Base-by-base conservation (phyloP, 306 rosid genomes). In the Myrica gale region DNA sequence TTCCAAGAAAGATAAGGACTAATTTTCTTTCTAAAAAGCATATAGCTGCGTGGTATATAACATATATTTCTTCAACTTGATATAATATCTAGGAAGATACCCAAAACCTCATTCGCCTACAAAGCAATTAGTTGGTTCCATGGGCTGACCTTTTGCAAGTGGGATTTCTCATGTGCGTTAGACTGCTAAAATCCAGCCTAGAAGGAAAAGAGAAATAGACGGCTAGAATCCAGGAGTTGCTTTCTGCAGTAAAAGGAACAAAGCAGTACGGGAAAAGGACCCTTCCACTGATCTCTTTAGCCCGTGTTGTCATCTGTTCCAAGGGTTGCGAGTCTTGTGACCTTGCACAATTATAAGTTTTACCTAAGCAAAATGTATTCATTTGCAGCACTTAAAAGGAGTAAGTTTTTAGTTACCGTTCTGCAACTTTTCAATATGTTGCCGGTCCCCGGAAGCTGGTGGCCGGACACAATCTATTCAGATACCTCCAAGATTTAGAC, bases 51-150 rank as follows among this genome's bases (percentile, higher is more conserved):
- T 61, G 78, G 78, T 67, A 65, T 43, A 65, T 63, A 8, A 23
- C 47, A 74, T 76, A 79, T 76, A 85, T 83, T 41, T 76, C 82
- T 32, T 72, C 72, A 42, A 58, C 60, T 74, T 52, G 78, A 44
- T 57, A 75, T 72, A 77, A 75, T 82, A 20, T 77, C 65, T 70
- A 71, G 79, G 57, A 62, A 79, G 83, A 84, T 79, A 74, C 76
- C 65, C 67, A 67, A 48, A 56, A 60, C 53, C 69, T 76, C 73
- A 69, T 72, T 69, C 58, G 57, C 77, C 55, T 53, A 61, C 74
- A 61, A 10, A 56, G 82, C 84, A 79, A 83, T 61, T n/a, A 42
- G 1, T 81, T 81, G 85, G 74, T 74, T 80, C 67, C 26, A 9
- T 53, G 10, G 54, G 19, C 10, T 5, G 50, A 39, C 69, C 54